A percentile compares a stretch with the other conserved stretches of the same genome.
Evolutionary conservation across 352 stramenopile species (phyloP).

Genomic region (Lagenidium sp.): DNA sequence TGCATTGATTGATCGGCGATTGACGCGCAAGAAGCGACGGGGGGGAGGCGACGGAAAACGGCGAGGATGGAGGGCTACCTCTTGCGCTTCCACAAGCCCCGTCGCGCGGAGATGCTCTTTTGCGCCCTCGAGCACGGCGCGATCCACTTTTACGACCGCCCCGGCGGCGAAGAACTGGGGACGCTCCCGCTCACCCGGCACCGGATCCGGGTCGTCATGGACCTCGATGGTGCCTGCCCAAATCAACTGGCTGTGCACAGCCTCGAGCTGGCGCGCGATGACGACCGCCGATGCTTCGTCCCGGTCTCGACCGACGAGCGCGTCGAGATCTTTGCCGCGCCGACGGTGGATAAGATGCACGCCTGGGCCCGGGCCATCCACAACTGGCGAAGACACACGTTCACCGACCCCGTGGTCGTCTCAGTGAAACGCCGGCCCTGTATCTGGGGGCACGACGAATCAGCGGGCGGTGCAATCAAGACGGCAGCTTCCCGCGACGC

Average conservation of each 20-base stretch:
- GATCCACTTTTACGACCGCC: constrained; percentile 35
- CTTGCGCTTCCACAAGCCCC: constrained; percentile 41
- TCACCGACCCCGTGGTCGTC: constrained; percentile 40
- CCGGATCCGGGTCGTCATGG: constrained; percentile 43
- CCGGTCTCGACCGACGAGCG: constrained; percentile 18
- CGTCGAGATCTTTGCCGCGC: constrained; percentile 38
- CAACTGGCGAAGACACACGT: constrained; percentile 62
- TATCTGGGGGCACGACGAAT: too few species aligned
- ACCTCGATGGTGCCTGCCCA: constrained; percentile 37
- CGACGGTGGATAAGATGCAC: constrained; percentile 41
- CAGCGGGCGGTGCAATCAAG: too few species aligned
- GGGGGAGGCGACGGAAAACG: background rate
- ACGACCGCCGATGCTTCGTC: constrained; percentile 34
- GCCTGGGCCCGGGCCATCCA: constrained; percentile 61
- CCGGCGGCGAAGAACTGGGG: constrained; percentile 23
- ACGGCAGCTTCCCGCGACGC: too few species aligned
- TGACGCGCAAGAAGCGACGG: too few species aligned
- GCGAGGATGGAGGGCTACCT: constrained; percentile 62
- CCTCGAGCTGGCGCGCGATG: constrained; percentile 38
- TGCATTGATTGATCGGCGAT: too few species aligned
- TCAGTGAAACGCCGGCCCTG: too few species aligned
- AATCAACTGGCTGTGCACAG: constrained; percentile 56
- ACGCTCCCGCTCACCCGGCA: constrained; percentile 54
- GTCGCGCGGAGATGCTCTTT: constrained; percentile 38
- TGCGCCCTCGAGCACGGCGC: constrained; percentile 62